Evolutionary conservation across 1,284 basidiomycete genomes (phyloP).

Genomic region (Tetrapyrgos nigripes): DNA sequence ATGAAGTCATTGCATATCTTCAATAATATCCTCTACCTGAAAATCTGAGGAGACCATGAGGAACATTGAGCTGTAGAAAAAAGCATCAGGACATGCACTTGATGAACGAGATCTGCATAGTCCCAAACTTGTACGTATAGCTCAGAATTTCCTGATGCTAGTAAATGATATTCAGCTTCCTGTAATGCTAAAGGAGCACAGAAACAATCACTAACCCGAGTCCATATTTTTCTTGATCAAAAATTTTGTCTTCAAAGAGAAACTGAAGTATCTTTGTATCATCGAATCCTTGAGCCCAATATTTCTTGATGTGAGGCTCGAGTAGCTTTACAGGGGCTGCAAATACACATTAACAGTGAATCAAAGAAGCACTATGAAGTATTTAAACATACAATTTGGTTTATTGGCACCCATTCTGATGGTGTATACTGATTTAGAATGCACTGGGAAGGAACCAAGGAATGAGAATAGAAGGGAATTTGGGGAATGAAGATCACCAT

Average conservation of each 20-base stretch:
- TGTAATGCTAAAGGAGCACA: not conserved
- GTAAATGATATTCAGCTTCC: not conserved
- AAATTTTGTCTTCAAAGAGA: not conserved
- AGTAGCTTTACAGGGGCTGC: not conserved
- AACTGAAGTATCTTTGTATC: not conserved
- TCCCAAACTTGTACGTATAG: not conserved
- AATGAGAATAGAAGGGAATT: no score
- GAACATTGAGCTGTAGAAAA: not conserved
- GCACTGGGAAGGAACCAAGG: no score
- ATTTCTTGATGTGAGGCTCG: not conserved
- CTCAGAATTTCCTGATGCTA: slow-evolving; percentile 4
- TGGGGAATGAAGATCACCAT: no score
- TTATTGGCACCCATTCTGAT: slow-evolving; percentile 2
- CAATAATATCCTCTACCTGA: not conserved
- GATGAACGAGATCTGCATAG: not conserved
- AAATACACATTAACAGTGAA: not conserved
- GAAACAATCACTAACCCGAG: not conserved
- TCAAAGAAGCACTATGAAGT: not conserved
- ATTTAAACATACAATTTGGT: not conserved
- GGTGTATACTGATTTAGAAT: no score
- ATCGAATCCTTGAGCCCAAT: not conserved
- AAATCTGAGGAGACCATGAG: not conserved
- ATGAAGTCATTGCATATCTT: not conserved
- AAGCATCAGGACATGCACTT: not conserved
- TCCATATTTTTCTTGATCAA: slow-evolving; percentile 1